Base-by-base conservation (phyloP, 129 eudicot species). In the Rutidosis leptorrhynchoides region DNA sequence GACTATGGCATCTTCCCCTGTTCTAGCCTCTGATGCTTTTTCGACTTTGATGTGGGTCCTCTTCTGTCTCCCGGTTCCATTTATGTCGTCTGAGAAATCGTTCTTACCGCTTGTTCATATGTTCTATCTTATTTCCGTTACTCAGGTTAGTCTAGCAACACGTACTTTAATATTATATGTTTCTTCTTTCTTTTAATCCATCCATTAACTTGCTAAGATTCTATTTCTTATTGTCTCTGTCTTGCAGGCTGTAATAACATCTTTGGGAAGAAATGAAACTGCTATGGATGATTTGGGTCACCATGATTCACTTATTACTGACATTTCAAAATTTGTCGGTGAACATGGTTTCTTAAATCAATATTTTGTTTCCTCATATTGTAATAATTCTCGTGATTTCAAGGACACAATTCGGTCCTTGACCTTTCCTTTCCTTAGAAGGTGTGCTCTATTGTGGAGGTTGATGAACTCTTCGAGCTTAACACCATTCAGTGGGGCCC, bases 11-110 rank as follows among this genome's bases (percentile, higher is more conserved):
- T 83, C 87, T 10, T 72, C 74, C 71, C 99, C 99, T 66, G 78
- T 93, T 43, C 84, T 93, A 46, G 79, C 92, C 37, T 79, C 76
- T 58, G 99, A 93, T 86, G 81, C 93, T 23, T 93, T 93, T 72
- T 89, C 99, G 19, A 78, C 99, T 49, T 79, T 93, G 46, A 93
- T 93, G 99, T 93, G 96, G 99, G 66, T 79, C 42, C 84, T 93
- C 12, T 93, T 86, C 73, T 85, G 99, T 62, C 93, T 93, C 51
- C 99, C 99, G 3, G 77, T 67, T 68, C 92, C 91, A 49, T 67
- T 83, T 7, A 37, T 93, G 79, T 72, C 89, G 20, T 88, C 89
- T 64, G 80, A 84, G 68, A 90, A 86, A 64, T 77, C 90, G 54
- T 86, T 80, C 69, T 25, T 88, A 35, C 82, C 95, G 54, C 92